A percentile compares a stretch with the other conserved stretches of the same genome.
phyloP scores from a whole-genome alignment of 1,139 yeast genomes.

The Entelexis sorbosivorans region DNA sequence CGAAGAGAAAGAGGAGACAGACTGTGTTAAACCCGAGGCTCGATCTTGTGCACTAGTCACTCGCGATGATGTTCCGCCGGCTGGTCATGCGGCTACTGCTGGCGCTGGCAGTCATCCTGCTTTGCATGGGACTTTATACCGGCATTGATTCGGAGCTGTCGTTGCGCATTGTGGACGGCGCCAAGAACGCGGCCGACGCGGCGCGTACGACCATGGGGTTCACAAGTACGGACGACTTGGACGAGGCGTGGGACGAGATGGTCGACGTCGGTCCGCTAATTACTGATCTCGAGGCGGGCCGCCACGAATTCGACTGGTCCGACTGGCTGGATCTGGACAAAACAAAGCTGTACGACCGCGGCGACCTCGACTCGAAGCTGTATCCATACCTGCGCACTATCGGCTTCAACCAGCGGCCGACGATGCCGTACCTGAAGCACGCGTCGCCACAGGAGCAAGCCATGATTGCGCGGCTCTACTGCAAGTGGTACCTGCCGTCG shows the following conservation, averaged over 20 bases:
- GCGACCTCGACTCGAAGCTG: slow-evolving; percentile 14
- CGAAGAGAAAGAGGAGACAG: no score
- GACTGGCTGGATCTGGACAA: slow-evolving; percentile 22
- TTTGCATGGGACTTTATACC: not conserved
- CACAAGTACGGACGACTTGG: not conserved
- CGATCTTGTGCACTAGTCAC: not conserved
- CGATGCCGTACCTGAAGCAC: slow-evolving; percentile 9
- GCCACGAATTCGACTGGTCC: slow-evolving; percentile 18
- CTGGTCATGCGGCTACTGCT: not conserved
- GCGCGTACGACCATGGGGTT: not conserved
- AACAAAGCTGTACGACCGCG: slow-evolving; percentile 12
- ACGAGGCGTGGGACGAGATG: slow-evolving; percentile 9
- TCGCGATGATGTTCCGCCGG: slow-evolving; percentile 1
- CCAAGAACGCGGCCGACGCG: not conserved
- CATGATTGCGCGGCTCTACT: slow-evolving; percentile 27
- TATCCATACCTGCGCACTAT: slow-evolving; percentile 16
- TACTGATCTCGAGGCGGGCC: slow-evolving; percentile 1
- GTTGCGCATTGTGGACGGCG: not conserved
- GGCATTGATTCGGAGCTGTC: not conserved
- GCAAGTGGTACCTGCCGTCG: slow-evolving; percentile 23
- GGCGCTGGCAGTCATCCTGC: not conserved
- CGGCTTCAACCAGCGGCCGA: slow-evolving; percentile 2
- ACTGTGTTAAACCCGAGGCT: not conserved
- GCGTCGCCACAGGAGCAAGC: slow-evolving; percentile 25
- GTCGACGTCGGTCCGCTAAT: slow-evolving; percentile 7